Percentiles rank a stretch among this genome's conserved stretches.
These are phyloP conservation scores for Mollisia scopiformis DNA, from an alignment of 2,329 filamentous ascomycete species.

Conservation along the genomic window DNA sequence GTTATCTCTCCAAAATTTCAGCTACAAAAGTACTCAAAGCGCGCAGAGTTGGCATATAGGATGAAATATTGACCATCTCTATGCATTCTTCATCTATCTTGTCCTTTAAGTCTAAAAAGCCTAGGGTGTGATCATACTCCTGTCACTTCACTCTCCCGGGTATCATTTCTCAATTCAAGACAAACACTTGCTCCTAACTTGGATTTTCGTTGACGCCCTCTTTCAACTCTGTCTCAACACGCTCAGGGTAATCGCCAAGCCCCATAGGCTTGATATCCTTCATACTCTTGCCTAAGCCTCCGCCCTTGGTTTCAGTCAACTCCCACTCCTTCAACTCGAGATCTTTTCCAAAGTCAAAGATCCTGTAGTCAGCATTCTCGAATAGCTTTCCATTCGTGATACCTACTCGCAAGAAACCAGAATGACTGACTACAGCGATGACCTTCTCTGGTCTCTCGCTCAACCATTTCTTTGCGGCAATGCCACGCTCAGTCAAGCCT, in stretches of 20 bases:
- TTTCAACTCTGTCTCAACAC: conserved; percentile 4
- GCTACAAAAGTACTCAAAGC: too few species aligned
- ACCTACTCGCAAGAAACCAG: conserved; percentile 33
- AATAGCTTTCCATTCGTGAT: conserved; percentile 31
- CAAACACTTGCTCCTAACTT: not conserved
- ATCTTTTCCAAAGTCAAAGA: conserved; percentile 36
- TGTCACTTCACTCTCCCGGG: not conserved
- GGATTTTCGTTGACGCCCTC: conserved; percentile 23
- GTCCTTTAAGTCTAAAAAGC: too few species aligned
- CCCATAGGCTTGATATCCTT: not conserved
- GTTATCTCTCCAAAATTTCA: too few species aligned
- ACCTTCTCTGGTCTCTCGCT: conserved; percentile 35
- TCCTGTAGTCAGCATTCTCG: conserved; percentile 37
- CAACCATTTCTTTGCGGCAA: conserved; percentile 33
- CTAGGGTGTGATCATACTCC: too few species aligned
- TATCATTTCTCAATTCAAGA: not conserved
- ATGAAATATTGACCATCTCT: too few species aligned
- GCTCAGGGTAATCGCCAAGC: conserved; percentile 1
- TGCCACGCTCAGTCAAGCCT: conserved; percentile 30
- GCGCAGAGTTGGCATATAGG: too few species aligned
- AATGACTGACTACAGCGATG: conserved; percentile 37
- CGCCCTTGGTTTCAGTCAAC: conserved; percentile 33
- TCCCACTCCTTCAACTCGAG: conserved; percentile 35
- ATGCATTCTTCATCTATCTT: too few species aligned
- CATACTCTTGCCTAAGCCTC: conserved; percentile 34